Base-by-base conservation (phyloP, 306 rosid species). In the Vigna reflexopilosa region DNA sequence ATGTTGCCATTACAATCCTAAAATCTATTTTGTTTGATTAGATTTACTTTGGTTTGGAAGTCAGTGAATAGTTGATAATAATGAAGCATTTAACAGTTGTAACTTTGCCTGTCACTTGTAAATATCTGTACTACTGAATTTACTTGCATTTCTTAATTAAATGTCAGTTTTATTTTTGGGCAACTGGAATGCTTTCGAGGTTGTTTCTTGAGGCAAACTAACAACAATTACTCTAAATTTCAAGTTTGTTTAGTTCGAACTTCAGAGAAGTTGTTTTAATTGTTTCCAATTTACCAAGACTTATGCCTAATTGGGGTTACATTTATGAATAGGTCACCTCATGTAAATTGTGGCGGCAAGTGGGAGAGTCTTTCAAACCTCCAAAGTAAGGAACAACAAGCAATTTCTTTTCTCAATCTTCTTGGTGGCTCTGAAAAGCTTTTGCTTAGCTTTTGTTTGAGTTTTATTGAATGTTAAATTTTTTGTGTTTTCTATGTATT, bases 331-430 rank as follows among this genome's bases (percentile, higher is more conserved):
- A 96, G 98, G 99, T 96, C 81, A 96, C 98, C 81, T 86, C 97
- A 47, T 91, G 93, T 83, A 96, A 96, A 88, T 78, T 91, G 83
- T 96, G 99, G 98, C 90, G 94, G 79, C 97, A 93, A 91, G 99
- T 96, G 88, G 99, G 99, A 82, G 99, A 90, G 81, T 90, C 98
- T 73, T 96, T 96, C 86, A 96, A 86, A 84, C 99, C 99, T 77
- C 99, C 99, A 61, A 96, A 93, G 99, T 96, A 91, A 85, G 98
- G 75, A 78, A 75, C 12, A 54, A 42, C 57, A 1, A 67, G 13
- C 38, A 13, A 57, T 75, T 57, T 81, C 71, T 61, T 77, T 48
- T 75, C 62, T 44, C 34, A 19, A 51, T 81, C 75, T 19, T 49
- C 38, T 68, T 51, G 56, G 51, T 75, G 67, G 54, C 75, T 63